Percentiles rank a stretch among this genome's conserved stretches.
Evolutionary conservation across 1,139 yeast genomes (phyloP).

Genomic region (Sugiyamaella xylanicola): DNA sequence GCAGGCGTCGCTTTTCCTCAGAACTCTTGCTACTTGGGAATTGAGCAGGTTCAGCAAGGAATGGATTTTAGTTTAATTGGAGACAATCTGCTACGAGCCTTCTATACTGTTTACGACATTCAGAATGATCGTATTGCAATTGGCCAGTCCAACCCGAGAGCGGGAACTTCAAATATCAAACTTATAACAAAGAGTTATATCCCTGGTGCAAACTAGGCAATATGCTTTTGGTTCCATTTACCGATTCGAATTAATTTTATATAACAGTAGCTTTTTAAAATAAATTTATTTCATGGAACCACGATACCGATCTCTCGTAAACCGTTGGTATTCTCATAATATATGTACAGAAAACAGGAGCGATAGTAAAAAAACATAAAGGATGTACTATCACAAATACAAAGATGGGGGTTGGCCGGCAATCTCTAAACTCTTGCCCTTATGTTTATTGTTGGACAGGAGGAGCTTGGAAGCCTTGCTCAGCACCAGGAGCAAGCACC

Average conservation of each 20-base stretch:
- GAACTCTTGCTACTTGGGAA: slow-evolving; percentile 43
- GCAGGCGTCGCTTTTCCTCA: slow-evolving; percentile 42
- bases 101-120: slow-evolving; percentile 58
- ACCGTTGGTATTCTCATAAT: not conserved
- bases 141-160: slow-evolving; percentile 49
- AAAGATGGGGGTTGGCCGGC: too few species aligned
- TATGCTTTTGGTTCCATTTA: not conserved
- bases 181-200: slow-evolving; percentile 36
- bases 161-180: slow-evolving; percentile 34
- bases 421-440: not conserved
- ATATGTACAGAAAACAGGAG: slow-evolving; percentile 9
- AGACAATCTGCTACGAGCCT: slow-evolving; percentile 55
- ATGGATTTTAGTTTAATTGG: slow-evolving; percentile 46
- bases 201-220: slow-evolving; percentile 28
- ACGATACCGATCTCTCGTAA: not conserved
- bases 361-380: not conserved
- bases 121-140: slow-evolving; percentile 54
- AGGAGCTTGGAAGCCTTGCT: slow-evolving; percentile 52
- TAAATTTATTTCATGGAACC: not conserved
- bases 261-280: slow-evolving; percentile 1
- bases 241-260: slow-evolving; percentile 2
- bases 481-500: slow-evolving; percentile 76
- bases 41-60: slow-evolving; percentile 37
- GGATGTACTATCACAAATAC: too few species aligned
- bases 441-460: slow-evolving; percentile 25